These are phyloP conservation scores for Yamadazyma kanchanaburiensis DNA, from an alignment of 1,139 yeast genomes.

Conservation along the genomic window DNA sequence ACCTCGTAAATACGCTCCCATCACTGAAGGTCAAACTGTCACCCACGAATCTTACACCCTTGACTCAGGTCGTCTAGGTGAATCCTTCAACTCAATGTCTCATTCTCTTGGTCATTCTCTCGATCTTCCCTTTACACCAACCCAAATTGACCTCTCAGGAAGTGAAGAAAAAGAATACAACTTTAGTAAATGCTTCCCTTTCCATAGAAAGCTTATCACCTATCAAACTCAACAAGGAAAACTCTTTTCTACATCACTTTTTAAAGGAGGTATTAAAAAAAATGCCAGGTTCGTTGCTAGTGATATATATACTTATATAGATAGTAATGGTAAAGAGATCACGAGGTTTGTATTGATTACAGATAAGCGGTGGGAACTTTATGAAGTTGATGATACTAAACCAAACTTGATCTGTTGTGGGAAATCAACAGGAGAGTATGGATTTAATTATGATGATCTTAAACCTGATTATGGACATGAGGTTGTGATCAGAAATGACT, in stretches of 20 bases:
- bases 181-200: constrained; percentile 80
- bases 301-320: constrained; percentile 51
- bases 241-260: constrained; percentile 31
- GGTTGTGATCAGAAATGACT: constrained; percentile 32
- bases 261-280: constrained; percentile 44
- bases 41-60: too few relatives aligned
- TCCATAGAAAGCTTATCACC: constrained; percentile 64
- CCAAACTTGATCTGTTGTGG: constrained; percentile 71
- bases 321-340: constrained; percentile 42
- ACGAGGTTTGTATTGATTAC: constrained; percentile 62
- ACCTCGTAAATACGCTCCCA: constrained; percentile 12
- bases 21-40: neutral
- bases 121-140: too few relatives aligned
- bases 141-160: too few relatives aligned
- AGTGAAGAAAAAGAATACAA: constrained; percentile 56
- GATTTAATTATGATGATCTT: constrained; percentile 40
- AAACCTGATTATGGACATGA: constrained; percentile 21
- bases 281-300: constrained; percentile 48
- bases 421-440: constrained; percentile 64
- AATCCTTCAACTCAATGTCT: too few relatives aligned
- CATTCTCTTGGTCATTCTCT: neutral
- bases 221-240: constrained; percentile 61
- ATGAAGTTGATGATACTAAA: constrained; percentile 37
- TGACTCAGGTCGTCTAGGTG: too few relatives aligned
- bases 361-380: constrained; percentile 73